phyloP scores from a whole-genome alignment of 257 asterid genomes.

The Solanum neorickii region DNA sequence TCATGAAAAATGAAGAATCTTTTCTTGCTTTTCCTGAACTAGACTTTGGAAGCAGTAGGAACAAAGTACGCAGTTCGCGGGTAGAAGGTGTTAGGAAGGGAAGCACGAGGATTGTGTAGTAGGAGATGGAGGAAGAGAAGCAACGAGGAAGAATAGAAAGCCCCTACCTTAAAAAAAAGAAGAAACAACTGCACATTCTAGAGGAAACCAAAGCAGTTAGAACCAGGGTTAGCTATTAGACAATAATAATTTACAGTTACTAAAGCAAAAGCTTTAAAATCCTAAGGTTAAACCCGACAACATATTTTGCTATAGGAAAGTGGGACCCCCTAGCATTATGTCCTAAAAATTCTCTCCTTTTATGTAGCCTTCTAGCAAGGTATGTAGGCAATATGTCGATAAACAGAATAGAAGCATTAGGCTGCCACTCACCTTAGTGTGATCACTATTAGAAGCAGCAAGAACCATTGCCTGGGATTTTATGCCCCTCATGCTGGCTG shows the following conservation, averaged over 20 bases:
- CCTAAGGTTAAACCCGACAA: not conserved
- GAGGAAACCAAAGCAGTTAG: not conserved
- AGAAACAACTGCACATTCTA: not conserved
- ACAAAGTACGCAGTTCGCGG: not conserved
- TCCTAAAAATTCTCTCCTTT: not conserved
- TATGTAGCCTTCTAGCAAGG: not conserved
- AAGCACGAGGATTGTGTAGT: not conserved
- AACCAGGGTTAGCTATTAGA: not conserved
- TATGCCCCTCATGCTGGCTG: slow-evolving; percentile 85
- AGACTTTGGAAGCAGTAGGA: not conserved
- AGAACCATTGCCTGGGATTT: slow-evolving; percentile 98
- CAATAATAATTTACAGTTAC: not conserved
- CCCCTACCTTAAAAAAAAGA: not conserved
- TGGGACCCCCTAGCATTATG: not conserved
- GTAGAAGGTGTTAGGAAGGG: not conserved
- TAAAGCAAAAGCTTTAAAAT: not conserved
- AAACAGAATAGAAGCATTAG: not conserved
- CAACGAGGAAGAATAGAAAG: not conserved
- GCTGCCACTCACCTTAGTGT: slow-evolving; percentile 40
- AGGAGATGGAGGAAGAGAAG: not conserved
- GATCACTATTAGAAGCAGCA: slow-evolving; percentile 74
- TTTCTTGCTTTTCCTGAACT: not conserved
- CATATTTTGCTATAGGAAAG: not conserved
- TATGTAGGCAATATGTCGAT: not conserved
- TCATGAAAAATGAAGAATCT: not conserved